phyloP scores from a whole-genome alignment of 192 early-diverging fungal genomes.

The Gonapodya prolifera region DNA sequence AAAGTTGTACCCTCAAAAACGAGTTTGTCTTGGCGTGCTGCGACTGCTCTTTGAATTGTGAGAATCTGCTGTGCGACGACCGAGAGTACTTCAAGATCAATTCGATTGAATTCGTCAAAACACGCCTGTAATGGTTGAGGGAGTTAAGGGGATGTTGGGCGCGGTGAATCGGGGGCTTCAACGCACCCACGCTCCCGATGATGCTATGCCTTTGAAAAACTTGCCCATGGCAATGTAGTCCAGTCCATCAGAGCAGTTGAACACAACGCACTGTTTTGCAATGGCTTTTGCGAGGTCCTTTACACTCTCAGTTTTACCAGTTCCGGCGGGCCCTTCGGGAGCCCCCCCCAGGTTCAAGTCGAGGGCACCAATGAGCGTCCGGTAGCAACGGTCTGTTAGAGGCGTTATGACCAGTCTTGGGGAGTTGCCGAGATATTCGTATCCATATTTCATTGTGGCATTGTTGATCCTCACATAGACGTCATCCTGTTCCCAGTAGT shows the following conservation, averaged over 20 bases:
- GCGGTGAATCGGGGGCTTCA: too few species aligned
- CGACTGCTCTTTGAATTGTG: slow-evolving; percentile 46
- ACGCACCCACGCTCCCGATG: slow-evolving; percentile 48
- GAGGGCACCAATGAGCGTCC: slow-evolving; percentile 44
- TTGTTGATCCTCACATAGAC: slow-evolving; percentile 48
- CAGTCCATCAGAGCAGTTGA: slow-evolving; percentile 50
- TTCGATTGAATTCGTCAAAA: slow-evolving; percentile 14
- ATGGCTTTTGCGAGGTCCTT: slow-evolving; percentile 52
- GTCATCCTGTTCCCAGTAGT: slow-evolving; percentile 48
- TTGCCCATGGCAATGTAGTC: slow-evolving; percentile 56
- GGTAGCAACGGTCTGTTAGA: slow-evolving; percentile 44
- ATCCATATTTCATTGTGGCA: slow-evolving; percentile 44
- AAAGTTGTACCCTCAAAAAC: slow-evolving; percentile 46
- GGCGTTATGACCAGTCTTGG: slow-evolving; percentile 45
- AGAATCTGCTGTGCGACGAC: slow-evolving; percentile 51
- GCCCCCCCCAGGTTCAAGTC: slow-evolving; percentile 50
- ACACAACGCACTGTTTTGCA: slow-evolving; percentile 52
- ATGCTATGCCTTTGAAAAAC: slow-evolving; percentile 47
- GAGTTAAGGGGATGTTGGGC: too few species aligned
- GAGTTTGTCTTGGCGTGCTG: slow-evolving; percentile 36
- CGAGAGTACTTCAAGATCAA: slow-evolving; percentile 47
- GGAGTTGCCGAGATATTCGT: slow-evolving; percentile 46
- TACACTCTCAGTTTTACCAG: slow-evolving; percentile 45
- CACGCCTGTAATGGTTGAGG: not conserved
- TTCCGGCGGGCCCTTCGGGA: slow-evolving; percentile 45